Evolutionary conservation across 73 alveolate genomes (phyloP).

Genomic region (Paramecium caudatum): DNA sequence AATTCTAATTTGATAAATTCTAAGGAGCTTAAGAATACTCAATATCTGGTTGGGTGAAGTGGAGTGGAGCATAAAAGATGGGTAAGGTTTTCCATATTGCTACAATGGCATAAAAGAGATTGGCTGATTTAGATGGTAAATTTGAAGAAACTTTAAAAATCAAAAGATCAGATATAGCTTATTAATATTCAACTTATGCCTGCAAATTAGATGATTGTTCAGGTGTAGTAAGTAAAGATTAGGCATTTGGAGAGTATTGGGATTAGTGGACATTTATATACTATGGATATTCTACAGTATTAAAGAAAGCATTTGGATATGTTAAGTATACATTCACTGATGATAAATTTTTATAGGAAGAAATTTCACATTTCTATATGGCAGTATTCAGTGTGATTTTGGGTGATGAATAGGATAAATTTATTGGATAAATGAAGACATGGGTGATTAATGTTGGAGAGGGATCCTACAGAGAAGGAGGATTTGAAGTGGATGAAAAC

Average conservation of each 20-base stretch:
- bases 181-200: conserved; percentile 7
- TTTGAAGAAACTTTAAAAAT: conserved; percentile 19
- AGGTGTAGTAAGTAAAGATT: not conserved
- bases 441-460: conserved; percentile 69
- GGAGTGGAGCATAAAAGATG: conserved; percentile 41
- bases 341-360: not conserved
- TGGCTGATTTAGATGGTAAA: conserved; percentile 43
- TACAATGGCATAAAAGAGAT: conserved; percentile 47
- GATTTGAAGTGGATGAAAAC: conserved; percentile 38
- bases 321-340: conserved; percentile 29
- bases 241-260: conserved; percentile 55
- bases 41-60: conserved; percentile 57
- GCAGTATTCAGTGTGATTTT: conserved; percentile 32
- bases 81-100: conserved; percentile 12
- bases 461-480: conserved; percentile 58
- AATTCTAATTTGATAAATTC: conserved; percentile 33
- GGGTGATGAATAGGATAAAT: not conserved
- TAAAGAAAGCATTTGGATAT: conserved; percentile 17
- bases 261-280: conserved; percentile 62
- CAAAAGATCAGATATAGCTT: conserved; percentile 7
- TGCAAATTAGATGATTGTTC: conserved; percentile 50
- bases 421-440: conserved; percentile 35
- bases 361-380: conserved; percentile 30
- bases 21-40: conserved; percentile 65
- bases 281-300: not conserved